Percentiles rank a stretch among this genome's conserved stretches.
Conservation (phyloP, 306 rosid species). For the Cicer judaicum region DNA sequence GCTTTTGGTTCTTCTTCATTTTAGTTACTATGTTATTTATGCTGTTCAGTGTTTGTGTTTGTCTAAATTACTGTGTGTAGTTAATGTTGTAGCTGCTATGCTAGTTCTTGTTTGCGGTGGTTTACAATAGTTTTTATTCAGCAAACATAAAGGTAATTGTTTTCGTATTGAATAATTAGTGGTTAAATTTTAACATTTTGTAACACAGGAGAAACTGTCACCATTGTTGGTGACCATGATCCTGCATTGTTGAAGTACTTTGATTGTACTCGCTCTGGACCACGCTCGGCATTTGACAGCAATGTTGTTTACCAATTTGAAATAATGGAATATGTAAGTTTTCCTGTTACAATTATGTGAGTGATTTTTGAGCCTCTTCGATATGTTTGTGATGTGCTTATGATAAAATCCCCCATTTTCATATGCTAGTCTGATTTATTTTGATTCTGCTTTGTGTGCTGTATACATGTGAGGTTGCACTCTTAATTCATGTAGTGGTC, state of each 20-base stretch:
- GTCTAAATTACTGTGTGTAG: constrained; percentile 4
- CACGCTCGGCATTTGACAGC: constrained; percentile 62
- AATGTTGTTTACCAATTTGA: constrained; percentile 79
- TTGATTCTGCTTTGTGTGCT: constrained; percentile 22
- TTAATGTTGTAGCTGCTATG: constrained; percentile 4
- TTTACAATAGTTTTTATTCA: constrained; percentile 25
- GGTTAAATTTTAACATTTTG: constrained; percentile 8
- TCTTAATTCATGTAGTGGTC: constrained; percentile 5
- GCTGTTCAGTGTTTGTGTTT: constrained; percentile 25
- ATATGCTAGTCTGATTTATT: constrained; percentile 15
- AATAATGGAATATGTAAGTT: constrained; percentile 95
- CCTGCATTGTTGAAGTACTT: constrained; percentile 74
- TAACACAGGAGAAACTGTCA: constrained; percentile 81
- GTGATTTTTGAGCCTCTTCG: constrained; percentile 34
- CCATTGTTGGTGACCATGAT: constrained; percentile 91
- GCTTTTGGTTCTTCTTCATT: constrained; percentile 34
- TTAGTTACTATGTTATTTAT: constrained; percentile 9
- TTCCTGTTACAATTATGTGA: constrained; percentile 1
- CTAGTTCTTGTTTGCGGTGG: constrained; percentile 22
- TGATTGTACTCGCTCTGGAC: constrained; percentile 69
- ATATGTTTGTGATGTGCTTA: constrained; percentile 18
- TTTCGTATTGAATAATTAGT: constrained; percentile 4
- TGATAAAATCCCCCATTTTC: constrained; percentile 19
- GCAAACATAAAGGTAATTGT: constrained; percentile 10
- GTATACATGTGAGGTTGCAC: constrained; percentile 25